phyloP scores from a whole-genome alignment of 306 rosid species.

The Lithocarpus polystachyus region DNA sequence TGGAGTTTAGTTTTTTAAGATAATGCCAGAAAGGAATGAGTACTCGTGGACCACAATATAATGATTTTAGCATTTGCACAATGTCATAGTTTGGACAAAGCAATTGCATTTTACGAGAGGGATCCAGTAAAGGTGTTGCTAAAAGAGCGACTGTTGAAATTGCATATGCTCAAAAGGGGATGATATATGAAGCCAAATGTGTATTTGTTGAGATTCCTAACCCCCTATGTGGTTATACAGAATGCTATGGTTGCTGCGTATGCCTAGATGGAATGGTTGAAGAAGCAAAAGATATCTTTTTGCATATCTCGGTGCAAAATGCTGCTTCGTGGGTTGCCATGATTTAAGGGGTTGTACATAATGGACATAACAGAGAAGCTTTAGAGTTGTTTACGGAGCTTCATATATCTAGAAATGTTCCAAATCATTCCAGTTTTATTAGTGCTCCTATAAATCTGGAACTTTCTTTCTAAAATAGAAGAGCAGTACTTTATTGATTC shows the following conservation, averaged over 20 bases:
- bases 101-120: constrained; percentile 22
- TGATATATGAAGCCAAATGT: constrained; percentile 22
- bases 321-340: constrained; percentile 36
- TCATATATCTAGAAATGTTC: constrained; percentile 27
- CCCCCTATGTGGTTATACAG: constrained; percentile 36
- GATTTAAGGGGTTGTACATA: constrained; percentile 33
- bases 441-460: constrained; percentile 14
- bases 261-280: constrained; percentile 41
- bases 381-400: constrained; percentile 30
- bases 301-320: constrained; percentile 15
- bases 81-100: constrained; percentile 18
- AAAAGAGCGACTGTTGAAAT: constrained; percentile 23
- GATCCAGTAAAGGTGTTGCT: constrained; percentile 23
- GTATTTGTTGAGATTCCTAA: constrained; percentile 25
- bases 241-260: constrained; percentile 39
- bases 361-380: constrained; percentile 32
- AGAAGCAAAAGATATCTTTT: constrained; percentile 31
- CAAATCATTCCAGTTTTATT: constrained; percentile 31
- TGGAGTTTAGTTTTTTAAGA: constrained; percentile 23
- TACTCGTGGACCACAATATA: constrained; percentile 27
- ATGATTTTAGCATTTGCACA: constrained; percentile 27
- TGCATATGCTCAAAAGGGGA: constrained; percentile 35
- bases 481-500: too few species aligned
- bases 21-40: constrained; percentile 31
- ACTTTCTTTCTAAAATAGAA: too few species aligned